Evolutionary conservation across 768 basidiomycete species (phyloP).

Genomic region (Lactarius trivialis): DNA sequence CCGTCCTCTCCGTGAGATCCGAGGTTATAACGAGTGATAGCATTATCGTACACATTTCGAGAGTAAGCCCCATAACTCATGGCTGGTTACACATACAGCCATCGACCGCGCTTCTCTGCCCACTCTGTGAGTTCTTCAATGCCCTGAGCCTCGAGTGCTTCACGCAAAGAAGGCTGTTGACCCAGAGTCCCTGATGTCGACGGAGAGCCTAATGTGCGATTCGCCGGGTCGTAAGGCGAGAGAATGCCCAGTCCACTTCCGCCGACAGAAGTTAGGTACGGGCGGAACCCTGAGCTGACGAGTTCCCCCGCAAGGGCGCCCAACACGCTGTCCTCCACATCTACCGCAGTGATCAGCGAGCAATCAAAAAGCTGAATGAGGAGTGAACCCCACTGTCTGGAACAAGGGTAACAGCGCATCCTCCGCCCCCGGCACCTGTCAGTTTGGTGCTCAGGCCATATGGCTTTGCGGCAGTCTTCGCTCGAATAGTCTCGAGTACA

Average conservation of each 20-base stretch:
- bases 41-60: background rate
- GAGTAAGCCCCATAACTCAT: background rate
- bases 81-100: slow-evolving; percentile 34
- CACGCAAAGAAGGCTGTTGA: slow-evolving; percentile 18
- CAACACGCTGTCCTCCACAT: slow-evolving; percentile 57
- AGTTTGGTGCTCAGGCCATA: slow-evolving; percentile 84
- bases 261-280: slow-evolving; percentile 89
- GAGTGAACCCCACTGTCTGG: slow-evolving; percentile 68
- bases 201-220: slow-evolving; percentile 17
- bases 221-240: slow-evolving; percentile 42
- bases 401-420: slow-evolving; percentile 93
- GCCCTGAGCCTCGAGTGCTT: slow-evolving; percentile 28
- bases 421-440: slow-evolving; percentile 96
- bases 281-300: slow-evolving; percentile 57
- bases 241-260: slow-evolving; percentile 89
- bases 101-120: slow-evolving; percentile 34
- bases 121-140: slow-evolving; percentile 31
- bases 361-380: slow-evolving; percentile 2
- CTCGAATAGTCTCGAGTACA: slow-evolving; percentile 71
- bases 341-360: slow-evolving; percentile 35
- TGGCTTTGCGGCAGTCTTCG: slow-evolving; percentile 55
- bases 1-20: background rate
- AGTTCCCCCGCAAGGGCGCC: slow-evolving; percentile 54
- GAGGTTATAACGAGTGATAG: background rate
- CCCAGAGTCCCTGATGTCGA: slow-evolving; percentile 26